phyloP scores from a whole-genome alignment of 441 rosid species.

The Flueggea neowawraea region DNA sequence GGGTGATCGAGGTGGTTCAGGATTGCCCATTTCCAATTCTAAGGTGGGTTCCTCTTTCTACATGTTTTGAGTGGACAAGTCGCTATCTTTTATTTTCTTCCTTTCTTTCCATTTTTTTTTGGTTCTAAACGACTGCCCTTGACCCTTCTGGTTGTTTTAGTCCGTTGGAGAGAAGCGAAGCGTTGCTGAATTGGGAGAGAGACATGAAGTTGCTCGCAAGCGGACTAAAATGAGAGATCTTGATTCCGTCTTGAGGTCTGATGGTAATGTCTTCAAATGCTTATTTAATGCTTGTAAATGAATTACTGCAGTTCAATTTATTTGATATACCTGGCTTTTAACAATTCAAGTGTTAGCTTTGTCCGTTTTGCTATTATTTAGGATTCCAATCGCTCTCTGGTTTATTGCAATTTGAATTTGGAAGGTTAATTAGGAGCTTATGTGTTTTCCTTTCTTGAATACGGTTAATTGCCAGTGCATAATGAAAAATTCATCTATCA shows the following conservation, averaged over 20 bases:
- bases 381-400: no score
- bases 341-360: no score
- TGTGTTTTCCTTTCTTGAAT: no score
- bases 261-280: constrained; percentile 32
- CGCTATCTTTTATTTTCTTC: not conserved
- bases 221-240: constrained; percentile 52
- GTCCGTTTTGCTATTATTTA: no score
- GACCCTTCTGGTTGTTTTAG: constrained; percentile 21
- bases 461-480: no score
- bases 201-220: constrained; percentile 36
- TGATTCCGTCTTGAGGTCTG: constrained; percentile 27
- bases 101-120: no score
- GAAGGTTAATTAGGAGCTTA: no score
- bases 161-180: constrained; percentile 32
- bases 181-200: constrained; percentile 33
- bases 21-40: constrained; percentile 32
- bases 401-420: no score
- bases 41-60: constrained; percentile 33
- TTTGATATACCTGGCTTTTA: no score
- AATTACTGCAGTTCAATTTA: not conserved
- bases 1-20: constrained; percentile 36
- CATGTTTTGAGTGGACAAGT: not conserved
- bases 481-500: no score
- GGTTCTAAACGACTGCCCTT: not conserved
- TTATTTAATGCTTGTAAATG: constrained; percentile 24